A percentile compares a stretch with the other conserved stretches of the same genome.
These are phyloP conservation scores for Colletotrichum higginsianum DNA, from an alignment of 2,329 filamentous ascomycete species.

Conservation along the genomic window DNA sequence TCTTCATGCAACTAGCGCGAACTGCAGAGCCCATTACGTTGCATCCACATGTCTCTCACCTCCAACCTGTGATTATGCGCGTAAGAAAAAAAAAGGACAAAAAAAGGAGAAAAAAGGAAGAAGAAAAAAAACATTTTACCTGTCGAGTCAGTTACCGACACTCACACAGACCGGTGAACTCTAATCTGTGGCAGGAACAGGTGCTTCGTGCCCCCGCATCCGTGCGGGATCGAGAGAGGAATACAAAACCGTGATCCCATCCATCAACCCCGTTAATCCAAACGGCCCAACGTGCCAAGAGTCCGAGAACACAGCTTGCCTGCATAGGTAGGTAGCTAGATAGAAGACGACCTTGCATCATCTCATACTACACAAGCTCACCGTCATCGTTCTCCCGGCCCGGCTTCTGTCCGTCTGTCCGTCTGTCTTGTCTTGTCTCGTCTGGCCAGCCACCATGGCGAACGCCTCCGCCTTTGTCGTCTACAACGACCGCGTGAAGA, in stretches of 20 bases:
- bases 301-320: slow-evolving; percentile 12
- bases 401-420: background rate
- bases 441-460: slow-evolving; percentile 11
- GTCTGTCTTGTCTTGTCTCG: too few relatives aligned
- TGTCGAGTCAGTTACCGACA: slow-evolving; percentile 15
- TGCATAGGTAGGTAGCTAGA: background rate
- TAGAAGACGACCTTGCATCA: background rate
- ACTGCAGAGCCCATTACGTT: background rate
- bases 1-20: too few relatives aligned
- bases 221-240: background rate
- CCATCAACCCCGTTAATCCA: background rate
- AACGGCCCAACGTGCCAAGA: background rate
- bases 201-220: slow-evolving; percentile 26
- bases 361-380: background rate
- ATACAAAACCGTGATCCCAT: slow-evolving; percentile 11
- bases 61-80: background rate
- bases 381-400: background rate
- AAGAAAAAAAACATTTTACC: background rate
- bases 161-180: slow-evolving; percentile 2
- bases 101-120: too few relatives aligned
- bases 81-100: background rate
- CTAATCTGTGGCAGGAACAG: slow-evolving; percentile 19
- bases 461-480: slow-evolving; percentile 28
- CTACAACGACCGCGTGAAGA: slow-evolving; percentile 27
- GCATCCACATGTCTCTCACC: background rate